A percentile compares a stretch with the other conserved stretches of the same genome.
Evolutionary conservation across 116 monocot genomes (phyloP).

Genomic region (Cymodocea nodosa): DNA sequence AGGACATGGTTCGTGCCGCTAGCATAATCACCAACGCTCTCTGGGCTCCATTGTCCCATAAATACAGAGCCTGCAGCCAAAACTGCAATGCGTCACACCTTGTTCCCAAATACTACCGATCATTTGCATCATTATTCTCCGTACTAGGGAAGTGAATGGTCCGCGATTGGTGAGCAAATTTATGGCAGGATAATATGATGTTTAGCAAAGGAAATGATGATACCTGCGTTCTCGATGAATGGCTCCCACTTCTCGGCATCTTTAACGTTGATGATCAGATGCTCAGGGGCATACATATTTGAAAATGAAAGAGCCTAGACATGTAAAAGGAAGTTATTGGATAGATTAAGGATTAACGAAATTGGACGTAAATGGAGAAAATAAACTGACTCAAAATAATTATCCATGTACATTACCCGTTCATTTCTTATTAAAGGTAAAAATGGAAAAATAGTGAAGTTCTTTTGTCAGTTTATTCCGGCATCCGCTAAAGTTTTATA

Average conservation of each 20-base stretch:
- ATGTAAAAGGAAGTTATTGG: not conserved
- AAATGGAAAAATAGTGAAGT: no score
- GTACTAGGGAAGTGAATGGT: no score
- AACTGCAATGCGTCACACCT: not conserved
- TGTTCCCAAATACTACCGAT: not conserved
- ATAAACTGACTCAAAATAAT: no score
- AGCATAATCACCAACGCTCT: constrained; percentile 94
- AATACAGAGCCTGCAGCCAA: constrained; percentile 70
- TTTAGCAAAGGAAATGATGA: not conserved
- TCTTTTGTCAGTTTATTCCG: no score
- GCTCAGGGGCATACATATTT: constrained; percentile 95
- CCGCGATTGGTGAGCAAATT: no score
- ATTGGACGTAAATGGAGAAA: no score
- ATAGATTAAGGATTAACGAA: no score
- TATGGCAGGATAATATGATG: not conserved
- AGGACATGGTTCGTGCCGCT: constrained; percentile 97
- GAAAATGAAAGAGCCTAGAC: constrained; percentile 87
- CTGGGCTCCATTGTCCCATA: constrained; percentile 88
- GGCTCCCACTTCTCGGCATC: constrained; percentile 82
- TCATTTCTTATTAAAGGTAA: no score
- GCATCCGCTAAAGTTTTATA: no score
- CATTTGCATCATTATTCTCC: no score
- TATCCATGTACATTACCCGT: no score
- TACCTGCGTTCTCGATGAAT: constrained; percentile 91
- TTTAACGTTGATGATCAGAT: constrained; percentile 81